Conservation (phyloP, 768 basidiomycete species). For the Clathrus columnatus region DNA sequence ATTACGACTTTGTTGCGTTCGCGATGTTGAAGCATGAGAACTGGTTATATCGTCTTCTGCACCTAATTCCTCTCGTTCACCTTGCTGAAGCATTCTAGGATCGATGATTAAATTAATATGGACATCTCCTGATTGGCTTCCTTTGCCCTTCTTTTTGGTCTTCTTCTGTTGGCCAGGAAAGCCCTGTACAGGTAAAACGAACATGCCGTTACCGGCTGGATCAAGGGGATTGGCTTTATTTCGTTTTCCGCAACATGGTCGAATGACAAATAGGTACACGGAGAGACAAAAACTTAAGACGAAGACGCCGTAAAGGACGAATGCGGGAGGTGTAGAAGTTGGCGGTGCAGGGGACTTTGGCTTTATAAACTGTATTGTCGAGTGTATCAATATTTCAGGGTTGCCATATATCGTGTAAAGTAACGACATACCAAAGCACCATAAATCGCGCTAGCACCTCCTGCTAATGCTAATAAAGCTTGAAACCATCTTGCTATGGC, state of each 20-base stretch:
- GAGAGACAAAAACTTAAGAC: conserved; percentile 41
- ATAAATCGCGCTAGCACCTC: conserved; percentile 51
- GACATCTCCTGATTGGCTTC: conserved; percentile 36
- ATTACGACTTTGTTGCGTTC: conserved; percentile 22
- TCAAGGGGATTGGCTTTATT: conserved; percentile 20
- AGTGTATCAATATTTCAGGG: not conserved
- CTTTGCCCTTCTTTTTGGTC: conserved; percentile 33
- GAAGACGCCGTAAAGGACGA: conserved; percentile 49
- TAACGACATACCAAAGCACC: conserved; percentile 45
- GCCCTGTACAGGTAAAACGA: conserved; percentile 57
- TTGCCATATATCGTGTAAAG: not conserved
- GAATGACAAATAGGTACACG: conserved; percentile 48
- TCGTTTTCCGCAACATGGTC: conserved; percentile 42
- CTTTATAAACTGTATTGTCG: conserved; percentile 42
- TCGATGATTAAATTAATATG: conserved; percentile 72
- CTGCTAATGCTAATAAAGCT: conserved; percentile 40
- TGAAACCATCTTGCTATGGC: conserved; percentile 38
- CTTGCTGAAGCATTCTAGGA: conserved; percentile 43
- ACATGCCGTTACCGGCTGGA: conserved; percentile 32
- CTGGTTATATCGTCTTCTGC: conserved; percentile 29
- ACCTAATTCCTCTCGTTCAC: conserved; percentile 28
- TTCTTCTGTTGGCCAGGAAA: conserved; percentile 32
- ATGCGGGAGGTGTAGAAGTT: conserved; percentile 44
- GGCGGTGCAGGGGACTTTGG: conserved; percentile 43
- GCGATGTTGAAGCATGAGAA: conserved; percentile 25